Percentiles rank a stretch among this genome's conserved stretches.
Evolutionary conservation across 257 asterid genomes (phyloP).

Genomic region (Solanum rostratum): DNA sequence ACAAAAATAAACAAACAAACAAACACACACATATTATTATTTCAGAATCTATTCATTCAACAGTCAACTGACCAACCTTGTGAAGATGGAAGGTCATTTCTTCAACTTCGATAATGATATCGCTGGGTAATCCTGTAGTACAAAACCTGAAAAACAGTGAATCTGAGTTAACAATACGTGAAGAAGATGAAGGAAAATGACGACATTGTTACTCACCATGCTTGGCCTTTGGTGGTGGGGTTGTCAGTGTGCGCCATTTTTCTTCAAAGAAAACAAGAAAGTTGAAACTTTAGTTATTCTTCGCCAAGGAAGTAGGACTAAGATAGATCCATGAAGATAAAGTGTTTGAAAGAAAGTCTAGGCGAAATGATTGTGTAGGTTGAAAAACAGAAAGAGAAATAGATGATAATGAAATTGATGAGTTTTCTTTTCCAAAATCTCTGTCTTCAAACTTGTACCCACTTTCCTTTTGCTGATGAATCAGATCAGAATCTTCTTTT

Average conservation of each 20-base stretch:
- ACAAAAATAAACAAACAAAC: not conserved
- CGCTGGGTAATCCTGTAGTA: conserved; percentile 93
- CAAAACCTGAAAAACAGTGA: conserved; percentile 57
- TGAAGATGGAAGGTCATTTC: conserved; percentile 94
- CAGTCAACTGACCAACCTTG: conserved; percentile 24
- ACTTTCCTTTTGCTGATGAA: not conserved
- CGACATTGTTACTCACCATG: conserved; percentile 42
- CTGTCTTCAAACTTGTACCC: conserved; percentile 2
- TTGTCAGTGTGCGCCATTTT: conserved; percentile 56
- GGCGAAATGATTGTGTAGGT: conserved; percentile 34
- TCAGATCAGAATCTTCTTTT: conserved; percentile 39
- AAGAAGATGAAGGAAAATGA: not conserved
- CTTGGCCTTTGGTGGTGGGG: conserved; percentile 80
- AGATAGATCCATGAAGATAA: conserved; percentile 33
- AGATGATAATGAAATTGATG: conserved; percentile 25
- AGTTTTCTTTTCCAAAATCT: conserved; percentile 11
- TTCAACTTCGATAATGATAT: conserved; percentile 63
- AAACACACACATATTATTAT: not conserved
- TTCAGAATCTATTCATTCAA: not conserved
- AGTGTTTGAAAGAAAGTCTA: not conserved
- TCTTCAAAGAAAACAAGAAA: not conserved
- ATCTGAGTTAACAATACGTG: not conserved
- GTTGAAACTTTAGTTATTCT: not conserved
- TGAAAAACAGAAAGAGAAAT: conserved; percentile 11
- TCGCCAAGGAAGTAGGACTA: not conserved